phyloP scores from a whole-genome alignment of 2,329 filamentous ascomycete species.

The Aspergillus viridinutans region DNA sequence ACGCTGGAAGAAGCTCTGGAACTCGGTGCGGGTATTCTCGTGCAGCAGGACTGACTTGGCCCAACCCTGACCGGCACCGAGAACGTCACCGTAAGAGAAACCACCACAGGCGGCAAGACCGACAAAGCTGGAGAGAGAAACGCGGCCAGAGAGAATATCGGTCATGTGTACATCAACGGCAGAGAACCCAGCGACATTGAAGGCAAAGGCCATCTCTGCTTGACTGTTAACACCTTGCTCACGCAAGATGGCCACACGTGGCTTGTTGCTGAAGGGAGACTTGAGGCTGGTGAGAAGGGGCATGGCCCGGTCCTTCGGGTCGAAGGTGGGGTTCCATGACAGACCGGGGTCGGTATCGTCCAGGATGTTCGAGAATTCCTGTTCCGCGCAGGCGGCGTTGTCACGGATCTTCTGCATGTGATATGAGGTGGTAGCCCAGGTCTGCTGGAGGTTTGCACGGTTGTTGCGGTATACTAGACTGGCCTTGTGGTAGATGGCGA shows the following conservation, averaged over 20 bases:
- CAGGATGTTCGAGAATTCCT: conserved; percentile 70
- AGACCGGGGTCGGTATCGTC: conserved; percentile 78
- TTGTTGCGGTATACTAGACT: conserved; percentile 65
- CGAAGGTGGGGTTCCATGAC: conserved; percentile 75
- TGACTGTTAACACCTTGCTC: conserved; percentile 96
- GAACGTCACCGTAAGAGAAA: conserved; percentile 89
- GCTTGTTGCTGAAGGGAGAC: conserved; percentile 57
- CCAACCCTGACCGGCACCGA: conserved; percentile 96
- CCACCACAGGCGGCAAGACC: conserved; percentile 94
- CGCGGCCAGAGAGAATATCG: conserved; percentile 73
- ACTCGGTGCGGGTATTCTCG: conserved; percentile 68
- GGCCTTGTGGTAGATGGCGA: conserved; percentile 70
- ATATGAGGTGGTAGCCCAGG: conserved; percentile 84
- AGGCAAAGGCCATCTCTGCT: conserved; percentile 97
- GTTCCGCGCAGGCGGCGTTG: conserved; percentile 79
- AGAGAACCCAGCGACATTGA: conserved; percentile 84
- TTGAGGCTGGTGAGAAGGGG: conserved; percentile 61
- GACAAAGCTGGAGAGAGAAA: conserved; percentile 75
- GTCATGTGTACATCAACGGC: conserved; percentile 96
- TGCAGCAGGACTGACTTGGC: conserved; percentile 89
- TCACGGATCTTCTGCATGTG: conserved; percentile 88
- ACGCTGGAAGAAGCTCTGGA: conserved; percentile 79
- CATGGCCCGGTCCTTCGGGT: conserved; percentile 71
- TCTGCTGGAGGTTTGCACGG: conserved; percentile 72
- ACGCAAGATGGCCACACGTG: conserved; percentile 83